A percentile compares a stretch with the other conserved stretches of the same genome.
phyloP scores from a whole-genome alignment of 2,329 filamentous ascomycete genomes.

The Sclerotinia borealis region DNA sequence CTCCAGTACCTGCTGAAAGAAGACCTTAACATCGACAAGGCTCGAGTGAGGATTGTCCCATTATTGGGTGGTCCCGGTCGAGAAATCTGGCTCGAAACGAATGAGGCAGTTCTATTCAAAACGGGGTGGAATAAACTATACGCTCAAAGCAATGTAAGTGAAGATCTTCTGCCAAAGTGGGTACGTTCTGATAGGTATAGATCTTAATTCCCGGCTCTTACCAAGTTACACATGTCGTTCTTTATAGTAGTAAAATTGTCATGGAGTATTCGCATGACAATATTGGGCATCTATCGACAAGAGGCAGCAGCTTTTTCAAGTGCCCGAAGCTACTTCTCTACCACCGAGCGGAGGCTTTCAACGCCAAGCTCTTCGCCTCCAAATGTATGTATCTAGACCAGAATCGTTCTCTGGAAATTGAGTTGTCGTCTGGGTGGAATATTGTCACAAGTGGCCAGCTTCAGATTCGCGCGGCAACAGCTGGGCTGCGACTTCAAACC shows the following conservation, averaged over 20 bases:
- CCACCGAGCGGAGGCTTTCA: conserved; percentile 61
- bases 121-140: conserved; percentile 41
- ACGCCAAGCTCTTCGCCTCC: conserved; percentile 60
- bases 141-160: conserved; percentile 41
- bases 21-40: conserved; percentile 57
- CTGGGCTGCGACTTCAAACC: conserved; percentile 57
- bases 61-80: conserved; percentile 49
- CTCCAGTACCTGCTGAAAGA: conserved; percentile 69
- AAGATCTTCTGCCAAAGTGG: background rate
- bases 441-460: conserved; percentile 53
- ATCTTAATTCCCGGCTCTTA: conserved; percentile 67
- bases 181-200: conserved; percentile 37
- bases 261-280: conserved; percentile 59
- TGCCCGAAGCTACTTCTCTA: conserved; percentile 65
- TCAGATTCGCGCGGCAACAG: conserved; percentile 57
- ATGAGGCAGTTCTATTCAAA: conserved; percentile 38
- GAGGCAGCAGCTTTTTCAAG: conserved; percentile 42
- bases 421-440: conserved; percentile 70
- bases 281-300: conserved; percentile 22
- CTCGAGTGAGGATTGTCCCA: conserved; percentile 58
- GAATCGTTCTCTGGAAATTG: conserved; percentile 69
- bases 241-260: conserved; percentile 57
- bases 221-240: conserved; percentile 63
- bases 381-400: conserved; percentile 73
- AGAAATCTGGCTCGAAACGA: conserved; percentile 59